A percentile compares a stretch with the other conserved stretches of the same genome.
These are phyloP conservation scores for Aechmea fasciata DNA, from an alignment of 176 grass and related monocot genomes.

Conservation along the genomic window DNA sequence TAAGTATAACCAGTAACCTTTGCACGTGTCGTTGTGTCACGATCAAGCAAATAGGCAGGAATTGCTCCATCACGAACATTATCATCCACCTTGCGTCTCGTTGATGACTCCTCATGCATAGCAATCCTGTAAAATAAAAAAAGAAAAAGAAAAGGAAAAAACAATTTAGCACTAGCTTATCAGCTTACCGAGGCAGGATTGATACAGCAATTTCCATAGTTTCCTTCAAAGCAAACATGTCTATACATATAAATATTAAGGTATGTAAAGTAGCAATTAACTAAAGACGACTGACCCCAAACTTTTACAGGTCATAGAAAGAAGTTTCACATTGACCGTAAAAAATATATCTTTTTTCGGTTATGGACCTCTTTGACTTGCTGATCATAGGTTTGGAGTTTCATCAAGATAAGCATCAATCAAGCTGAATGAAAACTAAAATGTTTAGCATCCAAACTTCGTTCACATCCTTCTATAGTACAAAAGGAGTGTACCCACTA, in stretches of 20 bases:
- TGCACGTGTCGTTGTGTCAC: constrained; percentile 59
- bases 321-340: too few species aligned
- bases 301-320: too few species aligned
- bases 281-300: too few species aligned
- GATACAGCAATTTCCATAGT: neutral
- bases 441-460: too few species aligned
- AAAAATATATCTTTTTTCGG: too few species aligned
- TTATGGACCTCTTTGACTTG: too few species aligned
- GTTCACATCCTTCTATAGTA: too few species aligned
- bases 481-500: neutral
- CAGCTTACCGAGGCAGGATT: neutral
- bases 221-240: neutral
- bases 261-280: neutral
- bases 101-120: constrained; percentile 85
- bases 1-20: constrained; percentile 36
- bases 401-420: too few species aligned
- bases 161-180: neutral
- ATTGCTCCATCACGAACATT: constrained; percentile 71
- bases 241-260: neutral
- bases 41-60: constrained; percentile 80
- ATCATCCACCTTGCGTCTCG: constrained; percentile 55
- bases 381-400: too few species aligned
- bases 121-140: constrained; percentile 41
- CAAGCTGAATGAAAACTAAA: too few species aligned
- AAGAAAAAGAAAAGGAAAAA: neutral